Conservation (phyloP, 2,329 filamentous ascomycete species). For the Nectriaceae sp. region DNA sequence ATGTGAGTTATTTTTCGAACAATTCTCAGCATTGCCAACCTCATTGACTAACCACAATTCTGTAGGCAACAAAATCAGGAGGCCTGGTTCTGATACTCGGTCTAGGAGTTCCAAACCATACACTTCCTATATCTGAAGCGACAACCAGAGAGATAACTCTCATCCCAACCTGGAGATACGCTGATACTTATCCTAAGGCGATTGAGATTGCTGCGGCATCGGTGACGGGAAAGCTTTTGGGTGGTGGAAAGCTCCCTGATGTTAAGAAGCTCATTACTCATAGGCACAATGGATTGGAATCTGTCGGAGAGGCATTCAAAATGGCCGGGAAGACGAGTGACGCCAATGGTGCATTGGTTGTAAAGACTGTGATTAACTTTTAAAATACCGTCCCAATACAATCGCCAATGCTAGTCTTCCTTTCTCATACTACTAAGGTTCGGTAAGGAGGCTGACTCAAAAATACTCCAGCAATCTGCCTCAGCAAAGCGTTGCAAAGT, state of each 20-base stretch:
- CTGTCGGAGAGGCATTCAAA: slow-evolving; percentile 3
- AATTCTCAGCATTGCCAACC: neutral
- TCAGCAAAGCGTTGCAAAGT: too few relatives aligned
- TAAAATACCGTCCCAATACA: too few relatives aligned
- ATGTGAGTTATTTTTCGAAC: neutral
- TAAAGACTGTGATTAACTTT: slow-evolving; percentile 6
- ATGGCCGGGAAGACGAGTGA: slow-evolving; percentile 4
- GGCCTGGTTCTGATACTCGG: slow-evolving; percentile 19
- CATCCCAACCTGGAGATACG: slow-evolving; percentile 8
- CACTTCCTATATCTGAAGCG: slow-evolving; percentile 10
- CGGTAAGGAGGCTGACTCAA: too few relatives aligned
- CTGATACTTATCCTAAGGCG: slow-evolving; percentile 5
- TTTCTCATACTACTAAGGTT: too few relatives aligned
- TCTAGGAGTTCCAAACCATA: slow-evolving; percentile 17
- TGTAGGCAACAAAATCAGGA: slow-evolving; percentile 7
- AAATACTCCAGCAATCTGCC: too few relatives aligned
- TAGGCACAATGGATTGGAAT: neutral
- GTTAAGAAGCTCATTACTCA: slow-evolving; percentile 7
- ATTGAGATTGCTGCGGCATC: slow-evolving; percentile 1
- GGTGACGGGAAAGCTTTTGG: neutral
- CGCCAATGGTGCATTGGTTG: slow-evolving; percentile 1
- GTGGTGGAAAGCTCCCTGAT: slow-evolving; percentile 1
- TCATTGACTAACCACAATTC: neutral
- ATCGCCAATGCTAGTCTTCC: too few relatives aligned
- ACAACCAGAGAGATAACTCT: slow-evolving; percentile 7